These are phyloP conservation scores for Solanum paucissectum DNA, from an alignment of 257 asterid genomes.

Conservation along the genomic window DNA sequence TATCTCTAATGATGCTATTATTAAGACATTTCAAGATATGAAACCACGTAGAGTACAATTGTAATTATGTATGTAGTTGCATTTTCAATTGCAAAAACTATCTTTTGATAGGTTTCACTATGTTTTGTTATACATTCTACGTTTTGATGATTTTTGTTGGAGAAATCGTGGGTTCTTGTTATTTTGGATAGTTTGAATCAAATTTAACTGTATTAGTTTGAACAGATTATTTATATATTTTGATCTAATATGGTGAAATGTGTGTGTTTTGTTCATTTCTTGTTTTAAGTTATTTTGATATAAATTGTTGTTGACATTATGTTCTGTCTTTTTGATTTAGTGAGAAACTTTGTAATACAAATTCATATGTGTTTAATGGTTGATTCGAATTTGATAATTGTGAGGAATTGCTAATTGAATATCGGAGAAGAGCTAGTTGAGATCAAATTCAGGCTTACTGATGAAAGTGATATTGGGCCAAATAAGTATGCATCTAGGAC, in stretches of 20 bases:
- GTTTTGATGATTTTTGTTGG: background rate
- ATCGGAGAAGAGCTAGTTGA: conserved; percentile 63
- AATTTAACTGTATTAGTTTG: background rate
- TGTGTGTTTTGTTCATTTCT: background rate
- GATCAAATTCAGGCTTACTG: conserved; percentile 86
- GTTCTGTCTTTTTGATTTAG: background rate
- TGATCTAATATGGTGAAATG: background rate
- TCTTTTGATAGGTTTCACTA: no score
- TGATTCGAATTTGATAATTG: conserved; percentile 8
- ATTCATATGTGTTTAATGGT: conserved; percentile 14
- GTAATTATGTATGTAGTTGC: no score
- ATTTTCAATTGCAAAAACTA: no score
- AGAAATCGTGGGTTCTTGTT: background rate
- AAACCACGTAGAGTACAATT: no score
- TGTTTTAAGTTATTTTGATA: background rate
- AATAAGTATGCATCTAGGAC: conserved; percentile 57
- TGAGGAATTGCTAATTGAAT: conserved; percentile 33
- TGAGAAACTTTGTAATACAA: background rate
- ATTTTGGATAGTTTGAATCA: background rate
- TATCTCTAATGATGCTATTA: no score
- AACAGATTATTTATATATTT: background rate
- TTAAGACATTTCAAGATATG: no score
- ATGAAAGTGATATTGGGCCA: conserved; percentile 90
- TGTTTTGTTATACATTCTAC: no score
- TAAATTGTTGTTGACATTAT: background rate